Evolutionary conservation across 2,329 filamentous ascomycete genomes (phyloP), one percentile per base, ranked within the genome.

Genomic region (Cladosporium phlei): DNA sequence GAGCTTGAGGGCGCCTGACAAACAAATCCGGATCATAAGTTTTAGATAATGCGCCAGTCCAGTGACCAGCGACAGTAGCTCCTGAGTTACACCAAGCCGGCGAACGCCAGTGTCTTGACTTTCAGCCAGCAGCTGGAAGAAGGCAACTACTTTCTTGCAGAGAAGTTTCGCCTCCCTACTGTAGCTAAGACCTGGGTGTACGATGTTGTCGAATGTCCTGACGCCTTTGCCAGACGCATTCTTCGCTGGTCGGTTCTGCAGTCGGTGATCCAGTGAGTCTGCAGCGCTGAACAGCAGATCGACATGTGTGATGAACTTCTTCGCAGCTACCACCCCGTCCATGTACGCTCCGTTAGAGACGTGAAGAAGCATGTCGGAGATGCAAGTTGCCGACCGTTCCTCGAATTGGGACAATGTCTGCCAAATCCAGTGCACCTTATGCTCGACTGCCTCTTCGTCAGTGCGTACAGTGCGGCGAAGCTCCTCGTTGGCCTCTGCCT

Each of bases 71-170:
- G 91, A 95, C n/a, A 98, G 71, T n/a, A 98, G 77, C 65, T 98
- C 93, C 66, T 98, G 93, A 7, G 93, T 98, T 24, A 98, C 93
- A 33, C 93, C 93, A 32, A 97, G 80, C 64, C 96, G 93, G 48
- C 88, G 79, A 28, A 87, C 82, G n/a, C 85, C 87, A 7, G 83
- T 88, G 61, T 96, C 90, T 63, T 97, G 91, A 1, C 90, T 93
- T 66, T 95, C 95, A 5, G 91, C 95, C 7, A 98, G 76, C 14
- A 98, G 74, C 10, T 89, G 89, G 66, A 98, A 98, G 73, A 98
- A 98, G 20, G 91, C 88, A 5, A 98, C 93, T 46, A 98, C 95
- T 69, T 98, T 98, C 69, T 98, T 98, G 75, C 93, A 98, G n/a
- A 98, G 79, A 40, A 98, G 76, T 69, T 98, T 98, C n/a, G 93